Evolutionary conservation across 1,139 yeast genomes (phyloP).

Genomic region (Blastobotrys aristatus): DNA sequence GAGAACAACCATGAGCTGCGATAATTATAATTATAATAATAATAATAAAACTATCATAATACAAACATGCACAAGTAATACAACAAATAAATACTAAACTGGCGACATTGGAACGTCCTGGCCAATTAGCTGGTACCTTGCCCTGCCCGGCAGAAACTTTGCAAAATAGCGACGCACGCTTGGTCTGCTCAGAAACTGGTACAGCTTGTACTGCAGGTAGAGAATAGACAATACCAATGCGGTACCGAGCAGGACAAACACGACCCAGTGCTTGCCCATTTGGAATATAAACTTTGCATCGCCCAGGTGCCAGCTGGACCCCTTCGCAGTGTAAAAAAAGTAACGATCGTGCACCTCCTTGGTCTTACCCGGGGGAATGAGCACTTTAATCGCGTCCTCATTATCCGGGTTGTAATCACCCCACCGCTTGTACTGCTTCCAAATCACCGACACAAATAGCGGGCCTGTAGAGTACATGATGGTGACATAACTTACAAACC

Average conservation of each 20-base stretch:
- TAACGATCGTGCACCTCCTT: slow-evolving; percentile 42
- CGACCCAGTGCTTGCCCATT: slow-evolving; percentile 61
- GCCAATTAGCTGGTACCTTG: not conserved
- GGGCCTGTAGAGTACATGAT: slow-evolving; percentile 96
- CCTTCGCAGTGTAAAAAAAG: slow-evolving; percentile 67
- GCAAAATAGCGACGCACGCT: slow-evolving; percentile 4
- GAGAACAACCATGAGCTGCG: not conserved
- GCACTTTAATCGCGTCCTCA: slow-evolving; percentile 33
- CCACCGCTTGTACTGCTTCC: slow-evolving; percentile 86
- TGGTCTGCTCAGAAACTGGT: slow-evolving; percentile 12
- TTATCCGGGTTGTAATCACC: slow-evolving; percentile 17
- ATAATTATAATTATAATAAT: not conserved
- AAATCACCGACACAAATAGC: slow-evolving; percentile 72
- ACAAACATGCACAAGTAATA: not conserved
- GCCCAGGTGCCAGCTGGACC: slow-evolving; percentile 85
- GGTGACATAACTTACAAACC: slow-evolving; percentile 70
- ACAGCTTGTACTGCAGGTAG: slow-evolving; percentile 50
- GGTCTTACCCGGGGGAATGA: slow-evolving; percentile 70
- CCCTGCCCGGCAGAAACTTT: not conserved
- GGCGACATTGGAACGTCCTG: too few species aligned
- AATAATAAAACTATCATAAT: not conserved
- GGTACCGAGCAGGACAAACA: slow-evolving; percentile 66
- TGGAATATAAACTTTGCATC: slow-evolving; percentile 73
- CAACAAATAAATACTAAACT: too few species aligned
- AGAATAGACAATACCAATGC: slow-evolving; percentile 51